A percentile compares a stretch with the other conserved stretches of the same genome.
Evolutionary conservation across 2,329 filamentous ascomycete genomes (phyloP).

Genomic region (Calycina herbarum): DNA sequence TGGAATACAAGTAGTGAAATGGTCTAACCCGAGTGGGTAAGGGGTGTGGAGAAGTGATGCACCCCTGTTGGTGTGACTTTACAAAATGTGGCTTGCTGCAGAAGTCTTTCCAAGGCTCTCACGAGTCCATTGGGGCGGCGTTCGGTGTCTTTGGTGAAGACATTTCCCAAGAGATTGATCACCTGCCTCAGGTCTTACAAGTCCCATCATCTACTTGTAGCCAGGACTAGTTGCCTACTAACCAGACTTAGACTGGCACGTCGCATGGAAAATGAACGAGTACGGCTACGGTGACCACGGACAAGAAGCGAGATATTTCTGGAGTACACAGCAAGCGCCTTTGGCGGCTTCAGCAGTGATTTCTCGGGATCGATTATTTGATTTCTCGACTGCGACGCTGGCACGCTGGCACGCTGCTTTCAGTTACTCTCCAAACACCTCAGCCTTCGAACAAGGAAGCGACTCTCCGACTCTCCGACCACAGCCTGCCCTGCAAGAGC

Average conservation of each 20-base stretch:
- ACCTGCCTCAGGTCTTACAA: conserved; percentile 1
- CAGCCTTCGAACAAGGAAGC: too few relatives aligned
- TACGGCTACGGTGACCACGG: neutral
- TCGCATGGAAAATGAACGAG: too few relatives aligned
- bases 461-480: neutral
- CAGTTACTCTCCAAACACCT: too few relatives aligned
- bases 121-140: too few relatives aligned
- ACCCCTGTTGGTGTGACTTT: too few relatives aligned
- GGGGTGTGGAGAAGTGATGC: too few relatives aligned
- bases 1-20: too few relatives aligned
- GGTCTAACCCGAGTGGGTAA: too few relatives aligned
- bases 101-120: too few relatives aligned
- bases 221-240: neutral
- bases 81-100: too few relatives aligned
- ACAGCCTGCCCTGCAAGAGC: neutral
- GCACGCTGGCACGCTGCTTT: neutral
- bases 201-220: neutral
- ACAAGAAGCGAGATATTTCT: neutral
- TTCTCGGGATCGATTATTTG: neutral
- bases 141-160: neutral
- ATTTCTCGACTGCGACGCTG: neutral
- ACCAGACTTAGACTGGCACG: too few relatives aligned
- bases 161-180: neutral
- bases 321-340: neutral
- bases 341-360: neutral